Percentiles rank a stretch among this genome's conserved stretches.
Conservation (phyloP, 768 basidiomycete species). For the Suillus subluteus region DNA sequence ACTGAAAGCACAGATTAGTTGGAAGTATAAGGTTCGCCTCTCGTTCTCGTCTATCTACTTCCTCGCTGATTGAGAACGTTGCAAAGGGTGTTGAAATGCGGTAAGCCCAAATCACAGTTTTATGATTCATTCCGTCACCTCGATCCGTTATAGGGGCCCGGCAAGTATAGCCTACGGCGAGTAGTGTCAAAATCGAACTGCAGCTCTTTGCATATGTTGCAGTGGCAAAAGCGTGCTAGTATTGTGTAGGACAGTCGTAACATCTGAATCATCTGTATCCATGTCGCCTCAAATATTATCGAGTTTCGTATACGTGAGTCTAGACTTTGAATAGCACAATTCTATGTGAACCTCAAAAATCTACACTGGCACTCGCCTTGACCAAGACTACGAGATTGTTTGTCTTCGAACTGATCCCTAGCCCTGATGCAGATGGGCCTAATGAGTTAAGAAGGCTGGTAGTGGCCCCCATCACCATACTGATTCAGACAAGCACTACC, state of each 20-base stretch:
- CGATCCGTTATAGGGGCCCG: neutral
- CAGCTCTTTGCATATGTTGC: neutral
- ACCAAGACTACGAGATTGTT: neutral
- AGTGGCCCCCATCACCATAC: no score
- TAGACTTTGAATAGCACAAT: neutral
- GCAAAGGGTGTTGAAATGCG: conserved; percentile 37
- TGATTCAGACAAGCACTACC: no score
- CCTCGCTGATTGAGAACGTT: neutral
- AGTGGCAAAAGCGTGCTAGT: neutral
- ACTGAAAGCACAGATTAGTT: conserved; percentile 43
- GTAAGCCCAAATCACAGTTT: conserved; percentile 16
- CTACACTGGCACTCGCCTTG: neutral
- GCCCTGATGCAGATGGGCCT: neutral
- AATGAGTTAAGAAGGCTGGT: neutral
- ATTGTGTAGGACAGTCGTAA: neutral
- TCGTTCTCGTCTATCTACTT: neutral
- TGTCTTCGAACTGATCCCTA: neutral
- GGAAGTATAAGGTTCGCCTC: conserved; percentile 38
- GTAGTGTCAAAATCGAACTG: neutral
- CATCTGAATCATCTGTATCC: neutral
- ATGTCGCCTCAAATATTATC: neutral
- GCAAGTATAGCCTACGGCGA: conserved; percentile 7
- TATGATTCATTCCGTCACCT: neutral
- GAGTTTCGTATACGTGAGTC: neutral
- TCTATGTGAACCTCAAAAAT: neutral